These are phyloP conservation scores for Nicotiana rustica DNA, from an alignment of 305 asterid species.

Conservation along the genomic window DNA sequence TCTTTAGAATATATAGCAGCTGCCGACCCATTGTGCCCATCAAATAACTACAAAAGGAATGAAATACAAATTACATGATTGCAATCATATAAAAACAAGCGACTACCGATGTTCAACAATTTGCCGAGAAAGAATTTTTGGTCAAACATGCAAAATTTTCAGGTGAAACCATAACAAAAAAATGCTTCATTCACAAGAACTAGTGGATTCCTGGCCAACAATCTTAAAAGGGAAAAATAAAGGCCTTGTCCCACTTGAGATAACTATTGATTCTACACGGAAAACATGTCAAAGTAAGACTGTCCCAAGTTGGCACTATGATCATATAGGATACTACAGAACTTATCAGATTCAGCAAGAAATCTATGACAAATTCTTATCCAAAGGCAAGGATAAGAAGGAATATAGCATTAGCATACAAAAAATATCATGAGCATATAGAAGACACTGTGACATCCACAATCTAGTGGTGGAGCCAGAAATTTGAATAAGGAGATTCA, in stretches of 20 bases:
- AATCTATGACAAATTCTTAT: background rate
- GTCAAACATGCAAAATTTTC: background rate
- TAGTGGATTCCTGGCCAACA: background rate
- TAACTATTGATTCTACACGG: background rate
- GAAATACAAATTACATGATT: slow-evolving; percentile 24
- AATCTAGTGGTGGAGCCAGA: too few species aligned
- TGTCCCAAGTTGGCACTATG: background rate
- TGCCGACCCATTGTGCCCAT: slow-evolving; percentile 84
- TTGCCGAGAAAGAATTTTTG: background rate
- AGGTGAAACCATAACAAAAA: background rate
- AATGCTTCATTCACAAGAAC: background rate
- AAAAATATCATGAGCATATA: background rate
- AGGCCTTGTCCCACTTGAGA: background rate
- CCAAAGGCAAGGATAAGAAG: background rate
- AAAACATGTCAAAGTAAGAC: background rate
- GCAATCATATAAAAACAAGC: background rate
- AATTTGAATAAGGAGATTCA: too few species aligned
- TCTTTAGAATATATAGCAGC: slow-evolving; percentile 80
- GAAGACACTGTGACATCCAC: background rate
- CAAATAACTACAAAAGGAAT: slow-evolving; percentile 59
- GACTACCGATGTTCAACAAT: background rate
- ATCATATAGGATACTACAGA: background rate
- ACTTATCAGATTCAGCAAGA: background rate
- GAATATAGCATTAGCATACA: background rate
- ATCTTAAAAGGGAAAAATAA: background rate